A percentile compares a stretch with the other conserved stretches of the same genome.
These are phyloP conservation scores for Brassica carinata DNA, from an alignment of 345 rosid species.

Conservation along the genomic window DNA sequence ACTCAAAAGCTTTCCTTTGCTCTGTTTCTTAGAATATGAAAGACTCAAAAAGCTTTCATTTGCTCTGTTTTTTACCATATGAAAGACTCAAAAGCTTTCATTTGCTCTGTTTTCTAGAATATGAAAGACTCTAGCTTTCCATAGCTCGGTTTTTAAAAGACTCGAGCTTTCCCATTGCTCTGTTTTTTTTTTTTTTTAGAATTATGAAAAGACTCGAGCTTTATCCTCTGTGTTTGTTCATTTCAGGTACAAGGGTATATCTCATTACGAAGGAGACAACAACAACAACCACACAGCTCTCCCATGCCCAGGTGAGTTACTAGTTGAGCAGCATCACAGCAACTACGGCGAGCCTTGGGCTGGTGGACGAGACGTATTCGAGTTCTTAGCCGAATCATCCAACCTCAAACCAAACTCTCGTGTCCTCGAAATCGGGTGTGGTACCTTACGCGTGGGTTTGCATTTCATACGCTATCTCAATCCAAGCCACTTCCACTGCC, in stretches of 20 bases:
- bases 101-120: too few species aligned
- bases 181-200: not conserved
- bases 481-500: conserved; percentile 73
- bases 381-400: conserved; percentile 78
- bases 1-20: not conserved
- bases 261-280: conserved; percentile 77
- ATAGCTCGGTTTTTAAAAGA: conserved; percentile 6
- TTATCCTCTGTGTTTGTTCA: not conserved
- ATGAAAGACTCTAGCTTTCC: not conserved
- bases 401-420: conserved; percentile 62
- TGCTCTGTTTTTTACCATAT: too few species aligned
- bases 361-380: conserved; percentile 93
- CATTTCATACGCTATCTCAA: conserved; percentile 82
- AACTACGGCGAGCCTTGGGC: conserved; percentile 99
- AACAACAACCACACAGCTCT: conserved; percentile 72
- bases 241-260: conserved; percentile 86
- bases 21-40: not conserved
- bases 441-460: conserved; percentile 88
- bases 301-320: conserved; percentile 95
- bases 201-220: not conserved
- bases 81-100: too few species aligned
- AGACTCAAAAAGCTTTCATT: too few species aligned
- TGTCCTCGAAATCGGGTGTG: conserved; percentile 94
- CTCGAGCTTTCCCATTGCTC: not conserved
- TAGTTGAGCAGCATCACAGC: conserved; percentile 96